Base-by-base conservation (phyloP, 2,329 filamentous ascomycete genomes). In the Fusarium sp. region DNA sequence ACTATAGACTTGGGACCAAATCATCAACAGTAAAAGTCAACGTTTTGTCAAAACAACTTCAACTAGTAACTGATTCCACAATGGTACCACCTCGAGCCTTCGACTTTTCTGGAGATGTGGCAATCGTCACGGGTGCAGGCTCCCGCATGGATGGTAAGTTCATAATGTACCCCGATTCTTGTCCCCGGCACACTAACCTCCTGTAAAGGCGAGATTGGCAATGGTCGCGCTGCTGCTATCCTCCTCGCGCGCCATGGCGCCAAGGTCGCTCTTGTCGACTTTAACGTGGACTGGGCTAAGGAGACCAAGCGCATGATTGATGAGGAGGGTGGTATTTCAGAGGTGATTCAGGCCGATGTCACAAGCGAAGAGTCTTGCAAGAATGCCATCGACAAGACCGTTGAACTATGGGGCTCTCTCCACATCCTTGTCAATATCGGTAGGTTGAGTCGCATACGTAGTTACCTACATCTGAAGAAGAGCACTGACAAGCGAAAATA, bases 301-400 rank as follows among this genome's bases (percentile, higher is more conserved):
- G 60, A 63, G 32, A 63, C 60, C 22, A 63, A 63, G 35, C 42
- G 60, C 11, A 63, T 63, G 60, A 59, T 63, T 41, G 60, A 63
- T 15, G 53, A 59, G 26, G 60, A 63, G 14, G 53, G 60, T 6
- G 60, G 60, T 15, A 44, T 59, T 18, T 63, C 60, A 3, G 60
- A 63, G 51, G 60, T 63, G 26, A 63, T 63, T 10, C 53, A 63
- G 15, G 42, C 60, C 11, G 60, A 63, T 39, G 60, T 63, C 14
- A 59, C 60, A 38, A 15, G 45, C 26, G 60, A 63, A 14, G 53
- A 59, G 18, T 63, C 60, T 15, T 63, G 60, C 42, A 63, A 48
- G 42, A 63, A 63, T 47, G 60, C 60, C 15, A 38, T 63, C 13
- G 35, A 63, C 18, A 63, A 47, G 17, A 63, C 60, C 1, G 53